These are phyloP conservation scores for Coniochaeta sp. DNA, from an alignment of 2,329 filamentous ascomycete species.

Conservation along the genomic window DNA sequence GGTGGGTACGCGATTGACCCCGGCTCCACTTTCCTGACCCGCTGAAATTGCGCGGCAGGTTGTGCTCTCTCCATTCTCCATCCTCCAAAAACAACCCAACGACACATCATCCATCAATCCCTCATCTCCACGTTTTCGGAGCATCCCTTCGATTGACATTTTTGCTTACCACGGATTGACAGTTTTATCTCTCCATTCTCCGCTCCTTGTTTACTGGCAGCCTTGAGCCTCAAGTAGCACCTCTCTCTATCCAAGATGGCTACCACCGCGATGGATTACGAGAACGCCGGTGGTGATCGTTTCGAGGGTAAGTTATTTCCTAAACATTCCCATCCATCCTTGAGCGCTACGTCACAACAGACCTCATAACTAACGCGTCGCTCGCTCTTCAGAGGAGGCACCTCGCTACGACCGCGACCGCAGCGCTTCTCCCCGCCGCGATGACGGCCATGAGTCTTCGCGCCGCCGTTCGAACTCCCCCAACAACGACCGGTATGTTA, in stretches of 20 bases:
- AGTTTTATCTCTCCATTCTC: background rate
- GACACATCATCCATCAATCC: slow-evolving; percentile 1
- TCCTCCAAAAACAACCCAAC: too few relatives aligned
- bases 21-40: background rate
- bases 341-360: slow-evolving; percentile 8
- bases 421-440: slow-evolving; percentile 59
- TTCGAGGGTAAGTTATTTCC: slow-evolving; percentile 59
- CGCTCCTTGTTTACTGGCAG: background rate
- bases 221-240: background rate
- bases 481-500: slow-evolving; percentile 39
- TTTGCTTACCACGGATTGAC: background rate
- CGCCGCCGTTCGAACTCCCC: slow-evolving; percentile 59
- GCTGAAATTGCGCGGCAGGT: background rate
- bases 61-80: background rate
- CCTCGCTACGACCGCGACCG: slow-evolving; percentile 61
- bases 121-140: background rate
- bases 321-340: background rate
- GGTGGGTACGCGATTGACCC: background rate
- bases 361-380: background rate
- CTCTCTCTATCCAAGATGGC: slow-evolving; percentile 35
- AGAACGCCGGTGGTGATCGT: slow-evolving; percentile 59
- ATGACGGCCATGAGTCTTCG: slow-evolving; percentile 48
- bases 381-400: slow-evolving; percentile 44
- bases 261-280: slow-evolving; percentile 64
- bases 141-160: background rate